Evolutionary conservation across 306 rosid genomes (phyloP).

Genomic region (Ziziphus jujuba): DNA sequence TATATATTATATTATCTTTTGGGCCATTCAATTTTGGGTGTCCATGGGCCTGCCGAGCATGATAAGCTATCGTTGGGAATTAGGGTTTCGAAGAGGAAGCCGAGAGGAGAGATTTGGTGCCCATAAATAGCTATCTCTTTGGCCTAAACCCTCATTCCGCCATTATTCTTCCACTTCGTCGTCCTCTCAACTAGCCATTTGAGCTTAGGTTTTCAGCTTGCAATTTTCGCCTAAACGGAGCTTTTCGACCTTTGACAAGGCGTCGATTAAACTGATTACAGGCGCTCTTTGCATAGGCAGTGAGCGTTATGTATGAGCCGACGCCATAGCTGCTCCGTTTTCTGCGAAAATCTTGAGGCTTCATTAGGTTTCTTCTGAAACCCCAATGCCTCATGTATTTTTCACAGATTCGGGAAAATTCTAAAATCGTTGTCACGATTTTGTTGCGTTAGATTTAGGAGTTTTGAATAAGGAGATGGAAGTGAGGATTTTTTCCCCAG

Average conservation of each 20-base stretch:
- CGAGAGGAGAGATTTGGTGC: not conserved
- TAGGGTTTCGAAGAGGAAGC: slow-evolving; percentile 15
- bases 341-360: slow-evolving; percentile 32
- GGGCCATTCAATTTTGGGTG: no score
- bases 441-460: not conserved
- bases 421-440: not conserved
- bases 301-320: slow-evolving; percentile 60
- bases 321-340: slow-evolving; percentile 50
- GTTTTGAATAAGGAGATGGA: slow-evolving; percentile 21
- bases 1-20: no score
- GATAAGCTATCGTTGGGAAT: not conserved
- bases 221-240: not conserved
- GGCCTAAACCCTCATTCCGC: no score
- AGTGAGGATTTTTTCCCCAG: slow-evolving; percentile 46
- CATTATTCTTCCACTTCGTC: not conserved
- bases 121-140: not conserved
- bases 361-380: not conserved
- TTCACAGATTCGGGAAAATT: slow-evolving; percentile 36
- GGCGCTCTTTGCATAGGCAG: slow-evolving; percentile 5
- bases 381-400: slow-evolving; percentile 12
- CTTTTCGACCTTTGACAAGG: slow-evolving; percentile 24
- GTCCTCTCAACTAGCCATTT: accelerated
- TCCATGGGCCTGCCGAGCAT: no score
- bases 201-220: not conserved
- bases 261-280: slow-evolving; percentile 64